phyloP scores from a whole-genome alignment of 2,329 filamentous ascomycete species.

The Cephalotrichum gorgonifer region DNA sequence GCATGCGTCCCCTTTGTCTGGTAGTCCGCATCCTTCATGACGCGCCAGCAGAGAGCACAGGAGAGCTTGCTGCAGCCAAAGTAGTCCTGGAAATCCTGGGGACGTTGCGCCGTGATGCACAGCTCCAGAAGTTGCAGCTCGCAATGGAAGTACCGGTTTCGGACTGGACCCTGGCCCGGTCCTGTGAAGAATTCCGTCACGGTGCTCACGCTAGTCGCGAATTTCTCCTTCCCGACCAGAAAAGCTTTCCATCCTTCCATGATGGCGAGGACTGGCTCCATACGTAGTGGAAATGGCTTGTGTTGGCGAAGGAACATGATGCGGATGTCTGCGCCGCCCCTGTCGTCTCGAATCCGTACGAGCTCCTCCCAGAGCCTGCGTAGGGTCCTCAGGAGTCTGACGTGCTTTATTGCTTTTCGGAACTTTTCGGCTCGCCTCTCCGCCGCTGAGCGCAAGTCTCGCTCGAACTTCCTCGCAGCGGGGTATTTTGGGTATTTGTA shows the following conservation, averaged over 20 bases:
- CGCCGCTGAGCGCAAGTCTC: not conserved
- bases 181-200: not conserved
- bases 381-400: not conserved
- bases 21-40: not conserved
- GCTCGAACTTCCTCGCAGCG: not conserved
- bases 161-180: not conserved
- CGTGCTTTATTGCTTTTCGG: not conserved
- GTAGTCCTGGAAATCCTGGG: not conserved
- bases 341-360: not conserved
- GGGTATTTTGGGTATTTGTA: not conserved
- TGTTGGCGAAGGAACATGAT: not conserved
- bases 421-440: not conserved
- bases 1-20: not conserved
- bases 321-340: not conserved
- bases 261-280: not conserved
- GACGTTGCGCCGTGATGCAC: not conserved
- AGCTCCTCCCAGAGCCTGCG: not conserved
- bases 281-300: not conserved
- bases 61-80: not conserved
- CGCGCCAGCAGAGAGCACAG: not conserved
- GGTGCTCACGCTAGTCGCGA: not conserved
- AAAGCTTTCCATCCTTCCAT: not conserved
- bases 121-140: not conserved
- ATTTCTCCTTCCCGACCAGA: not conserved
- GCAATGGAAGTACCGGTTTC: not conserved